These are phyloP conservation scores for Escallonia herrerae DNA, from an alignment of 129 eudicot genomes.

Conservation along the genomic window DNA sequence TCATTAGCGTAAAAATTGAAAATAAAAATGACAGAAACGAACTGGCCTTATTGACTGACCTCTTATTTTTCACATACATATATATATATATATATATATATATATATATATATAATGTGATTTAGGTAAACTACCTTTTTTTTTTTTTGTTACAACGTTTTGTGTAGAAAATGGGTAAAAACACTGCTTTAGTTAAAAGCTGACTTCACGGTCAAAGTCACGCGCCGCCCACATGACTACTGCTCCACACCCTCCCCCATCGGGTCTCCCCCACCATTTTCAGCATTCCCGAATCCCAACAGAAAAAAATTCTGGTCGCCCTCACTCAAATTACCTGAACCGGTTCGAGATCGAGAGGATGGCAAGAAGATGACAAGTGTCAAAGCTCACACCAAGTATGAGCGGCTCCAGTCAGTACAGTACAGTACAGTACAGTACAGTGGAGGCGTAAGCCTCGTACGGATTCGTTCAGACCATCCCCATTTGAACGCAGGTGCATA, in stretches of 20 bases:
- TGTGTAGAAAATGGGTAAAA: too few species aligned
- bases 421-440: constrained; percentile 11
- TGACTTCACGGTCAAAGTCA: not conserved
- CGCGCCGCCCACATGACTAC: not conserved
- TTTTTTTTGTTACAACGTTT: too few species aligned
- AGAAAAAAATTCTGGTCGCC: constrained; percentile 9
- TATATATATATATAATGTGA: too few species aligned
- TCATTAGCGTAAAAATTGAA: too few species aligned
- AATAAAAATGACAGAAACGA: too few species aligned
- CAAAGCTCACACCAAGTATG: too few species aligned
- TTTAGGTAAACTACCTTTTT: too few species aligned
- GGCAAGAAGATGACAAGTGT: not conserved
- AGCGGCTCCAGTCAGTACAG: too few species aligned
- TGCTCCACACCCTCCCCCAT: constrained; percentile 20
- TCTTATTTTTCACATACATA: too few species aligned
- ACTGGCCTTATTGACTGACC: too few species aligned
- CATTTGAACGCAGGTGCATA: not conserved
- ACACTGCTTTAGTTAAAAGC: not conserved
- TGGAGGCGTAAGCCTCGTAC: constrained; percentile 32
- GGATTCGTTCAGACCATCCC: constrained; percentile 7
- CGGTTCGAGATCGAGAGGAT: not conserved
- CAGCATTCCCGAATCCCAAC: constrained; percentile 13
- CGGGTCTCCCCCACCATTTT: constrained; percentile 9
- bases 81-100: too few species aligned
- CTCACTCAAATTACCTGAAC: constrained; percentile 11